A percentile compares a stretch with the other conserved stretches of the same genome.
Conservation (phyloP, 345 rosid genomes). For the Clausena lansium region DNA sequence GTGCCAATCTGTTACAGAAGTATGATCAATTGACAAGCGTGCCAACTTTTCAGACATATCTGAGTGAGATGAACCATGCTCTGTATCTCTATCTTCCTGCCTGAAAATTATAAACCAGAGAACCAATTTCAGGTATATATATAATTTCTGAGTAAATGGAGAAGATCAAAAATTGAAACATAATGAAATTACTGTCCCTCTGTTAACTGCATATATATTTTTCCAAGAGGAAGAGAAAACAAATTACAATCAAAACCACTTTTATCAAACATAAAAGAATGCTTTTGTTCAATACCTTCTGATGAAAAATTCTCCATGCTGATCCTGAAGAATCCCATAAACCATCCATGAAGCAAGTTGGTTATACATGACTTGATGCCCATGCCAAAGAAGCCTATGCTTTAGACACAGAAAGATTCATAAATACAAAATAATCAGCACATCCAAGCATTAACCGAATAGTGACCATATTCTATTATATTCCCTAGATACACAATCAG, state of each 20-base stretch:
- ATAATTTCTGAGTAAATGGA: neutral
- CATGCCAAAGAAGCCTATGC: constrained; percentile 95
- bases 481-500: neutral
- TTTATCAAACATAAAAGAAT: neutral
- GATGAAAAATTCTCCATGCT: constrained; percentile 85
- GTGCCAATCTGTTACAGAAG: constrained; percentile 92
- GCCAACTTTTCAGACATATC: constrained; percentile 63
- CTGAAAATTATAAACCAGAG: constrained; percentile 39
- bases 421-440: constrained; percentile 11
- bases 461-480: neutral
- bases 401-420: constrained; percentile 22
- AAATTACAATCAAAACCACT: neutral
- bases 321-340: constrained; percentile 96
- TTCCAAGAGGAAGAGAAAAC: neutral
- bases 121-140: neutral
- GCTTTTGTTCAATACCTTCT: constrained; percentile 46
- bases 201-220: neutral
- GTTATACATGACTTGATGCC: constrained; percentile 92
- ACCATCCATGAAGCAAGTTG: constrained; percentile 98
- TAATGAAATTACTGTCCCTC: neutral
- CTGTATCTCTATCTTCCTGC: constrained; percentile 75
- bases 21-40: constrained; percentile 67
- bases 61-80: constrained; percentile 52
- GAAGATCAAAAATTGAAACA: neutral
- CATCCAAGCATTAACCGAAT: neutral